Base-by-base conservation (phyloP, 192 early-diverging fungal genomes). In the Coemansia sp. region DNA sequence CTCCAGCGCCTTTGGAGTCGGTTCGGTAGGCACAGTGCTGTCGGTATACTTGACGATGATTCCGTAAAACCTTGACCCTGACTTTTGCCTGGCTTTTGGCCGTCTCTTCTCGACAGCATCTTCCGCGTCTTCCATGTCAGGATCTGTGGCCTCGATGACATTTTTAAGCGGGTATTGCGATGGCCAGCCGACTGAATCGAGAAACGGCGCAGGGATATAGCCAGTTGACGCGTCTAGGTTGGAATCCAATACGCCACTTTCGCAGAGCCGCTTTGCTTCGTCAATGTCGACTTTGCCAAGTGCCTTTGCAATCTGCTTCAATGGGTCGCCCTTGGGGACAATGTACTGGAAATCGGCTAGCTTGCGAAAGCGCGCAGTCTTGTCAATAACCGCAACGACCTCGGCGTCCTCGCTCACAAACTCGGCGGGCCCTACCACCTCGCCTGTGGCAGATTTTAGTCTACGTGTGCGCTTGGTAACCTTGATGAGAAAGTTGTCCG, bases 291-390 rank as follows among this genome's bases (percentile, higher is more conserved):
- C 28, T 16, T 38, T 39, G 4, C 21, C 37, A 2, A 75, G n/a
- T 3, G 48, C 58, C 0, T 41, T 20, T 0, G 65, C 12, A 20
- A 78, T 47, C 13, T 39, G 35, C 14, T 42, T 11, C 20, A 83
- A 23, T 13, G 72, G 68, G 21, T 78, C 80, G 3, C 31, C 50
- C 59, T 68, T 66, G 10, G 66, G 56, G n/a, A 64, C 34, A 5
- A 82, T 38, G 47, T 65, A 72, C 28, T 82, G 79, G 21, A 82
- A 82, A 41, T 82, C 74, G 3, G 79, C 66, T 3, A 82, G 74
- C 26, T 52, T 78, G 37, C 80, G 75, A 59, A 83, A 83, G 5
- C 80, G 68, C 43, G 67, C 80, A 2, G 80, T 75, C 35, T 75
- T 83, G 45, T 75, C 71, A 14, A 83, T 62, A 14, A 83, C 33